Evolutionary conservation across 768 basidiomycete genomes (phyloP).

Genomic region (Psilocybe cubensis): DNA sequence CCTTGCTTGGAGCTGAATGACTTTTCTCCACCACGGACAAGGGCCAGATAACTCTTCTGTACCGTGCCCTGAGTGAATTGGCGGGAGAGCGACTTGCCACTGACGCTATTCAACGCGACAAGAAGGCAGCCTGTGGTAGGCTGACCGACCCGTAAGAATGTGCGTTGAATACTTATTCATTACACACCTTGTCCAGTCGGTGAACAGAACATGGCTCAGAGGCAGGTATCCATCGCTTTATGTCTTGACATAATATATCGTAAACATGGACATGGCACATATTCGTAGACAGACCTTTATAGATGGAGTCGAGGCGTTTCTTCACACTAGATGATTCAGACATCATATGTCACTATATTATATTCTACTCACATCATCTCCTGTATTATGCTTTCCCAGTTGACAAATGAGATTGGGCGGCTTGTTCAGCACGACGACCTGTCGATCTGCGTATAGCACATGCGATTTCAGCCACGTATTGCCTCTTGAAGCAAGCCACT

Average conservation of each 20-base stretch:
- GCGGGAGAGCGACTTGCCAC: conserved; percentile 52
- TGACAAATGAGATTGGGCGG: conserved; percentile 63
- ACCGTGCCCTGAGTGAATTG: conserved; percentile 55
- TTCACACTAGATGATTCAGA: not conserved
- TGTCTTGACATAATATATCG: conserved; percentile 20
- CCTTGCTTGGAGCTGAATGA: conserved; percentile 45
- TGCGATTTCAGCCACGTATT: conserved; percentile 26
- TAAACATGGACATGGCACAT: not conserved
- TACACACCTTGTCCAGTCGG: conserved; percentile 64
- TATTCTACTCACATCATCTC: conserved; percentile 19
- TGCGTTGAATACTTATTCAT: not conserved
- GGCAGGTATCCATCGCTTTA: conserved; percentile 21
- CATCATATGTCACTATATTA: conserved; percentile 7
- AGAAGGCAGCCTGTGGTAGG: conserved; percentile 65
- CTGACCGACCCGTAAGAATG: conserved; percentile 21
- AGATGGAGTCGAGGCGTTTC: conserved; percentile 32
- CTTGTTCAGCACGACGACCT: conserved; percentile 61
- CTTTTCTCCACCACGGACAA: conserved; percentile 56
- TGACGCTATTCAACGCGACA: conserved; percentile 47
- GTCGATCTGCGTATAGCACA: conserved; percentile 56
- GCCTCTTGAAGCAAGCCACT: conserved; percentile 7
- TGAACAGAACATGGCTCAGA: conserved; percentile 54
- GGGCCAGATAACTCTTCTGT: conserved; percentile 64
- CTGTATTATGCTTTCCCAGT: conserved; percentile 27
- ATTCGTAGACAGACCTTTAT: conserved; percentile 28